A percentile compares a stretch with the other conserved stretches of the same genome.
Conservation (phyloP, 352 stramenopile genomes). For the Phytophthora citrophthora region DNA sequence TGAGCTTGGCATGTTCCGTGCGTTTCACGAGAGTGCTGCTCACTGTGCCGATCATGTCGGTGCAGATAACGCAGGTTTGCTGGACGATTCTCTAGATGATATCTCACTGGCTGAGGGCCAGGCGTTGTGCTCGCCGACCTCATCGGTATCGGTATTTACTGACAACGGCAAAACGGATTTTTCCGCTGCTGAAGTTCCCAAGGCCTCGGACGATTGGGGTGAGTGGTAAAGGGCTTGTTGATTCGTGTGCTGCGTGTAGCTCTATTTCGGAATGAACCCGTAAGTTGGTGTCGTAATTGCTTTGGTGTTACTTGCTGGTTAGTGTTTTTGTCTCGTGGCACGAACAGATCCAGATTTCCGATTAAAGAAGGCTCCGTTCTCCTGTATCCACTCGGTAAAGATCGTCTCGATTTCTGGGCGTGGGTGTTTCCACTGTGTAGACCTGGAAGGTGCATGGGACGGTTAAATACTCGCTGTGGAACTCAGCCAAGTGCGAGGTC, state of each 20-base stretch:
- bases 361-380: constrained; percentile 62
- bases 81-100: constrained; percentile 44
- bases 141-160: constrained; percentile 52
- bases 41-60: constrained; percentile 39
- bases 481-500: neutral
- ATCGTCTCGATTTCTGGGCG: constrained; percentile 70
- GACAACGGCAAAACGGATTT: constrained; percentile 49
- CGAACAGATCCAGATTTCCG: constrained; percentile 24
- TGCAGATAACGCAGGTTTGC: constrained; percentile 13
- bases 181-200: constrained; percentile 13
- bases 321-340: constrained; percentile 17
- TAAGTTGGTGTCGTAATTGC: constrained; percentile 6
- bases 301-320: neutral
- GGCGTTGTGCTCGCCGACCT: constrained; percentile 44
- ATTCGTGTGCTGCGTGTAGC: constrained; percentile 23
- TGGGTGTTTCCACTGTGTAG: constrained; percentile 89
- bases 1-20: constrained; percentile 59
- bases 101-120: constrained; percentile 47
- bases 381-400: constrained; percentile 83
- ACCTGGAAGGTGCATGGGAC: constrained; percentile 35
- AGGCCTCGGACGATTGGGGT: constrained; percentile 62
- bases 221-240: constrained; percentile 55
- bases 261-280: constrained; percentile 24
- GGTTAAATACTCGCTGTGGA: neutral
- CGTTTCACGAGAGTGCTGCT: constrained; percentile 49